These are phyloP conservation scores for Decorospora gaudefroyi DNA, from an alignment of 2,329 filamentous ascomycete species.

Conservation along the genomic window DNA sequence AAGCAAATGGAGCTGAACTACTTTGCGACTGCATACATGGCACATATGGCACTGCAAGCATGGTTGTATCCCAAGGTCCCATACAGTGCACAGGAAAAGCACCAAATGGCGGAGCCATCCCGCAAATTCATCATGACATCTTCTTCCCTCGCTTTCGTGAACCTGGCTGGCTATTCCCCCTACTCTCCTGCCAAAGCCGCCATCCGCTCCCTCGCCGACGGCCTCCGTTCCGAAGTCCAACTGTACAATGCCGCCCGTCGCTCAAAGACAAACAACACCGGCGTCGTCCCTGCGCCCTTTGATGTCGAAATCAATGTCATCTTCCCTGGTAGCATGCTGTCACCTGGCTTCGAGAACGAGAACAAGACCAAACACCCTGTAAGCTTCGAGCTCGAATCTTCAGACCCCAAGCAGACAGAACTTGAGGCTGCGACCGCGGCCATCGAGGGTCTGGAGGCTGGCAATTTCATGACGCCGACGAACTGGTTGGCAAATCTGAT, in stretches of 20 bases:
- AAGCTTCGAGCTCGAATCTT: constrained; percentile 77
- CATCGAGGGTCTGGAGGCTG: constrained; percentile 75
- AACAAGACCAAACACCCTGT: constrained; percentile 78
- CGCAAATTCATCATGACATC: constrained; percentile 88
- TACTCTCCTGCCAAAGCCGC: constrained; percentile 88
- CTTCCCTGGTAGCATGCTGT: constrained; percentile 80
- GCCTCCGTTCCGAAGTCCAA: constrained; percentile 78
- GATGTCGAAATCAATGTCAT: constrained; percentile 80
- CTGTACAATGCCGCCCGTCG: constrained; percentile 73
- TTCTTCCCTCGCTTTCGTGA: constrained; percentile 73
- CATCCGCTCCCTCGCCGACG: constrained; percentile 80
- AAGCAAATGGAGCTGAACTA: constrained; percentile 92
- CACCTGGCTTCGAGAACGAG: constrained; percentile 75
- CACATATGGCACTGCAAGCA: constrained; percentile 73
- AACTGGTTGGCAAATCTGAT: constrained; percentile 73
- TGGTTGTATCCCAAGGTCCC: constrained; percentile 64
- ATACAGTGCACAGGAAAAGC: constrained; percentile 42
- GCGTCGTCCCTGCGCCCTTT: constrained; percentile 57
- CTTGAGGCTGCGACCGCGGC: constrained; percentile 73
- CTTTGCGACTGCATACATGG: constrained; percentile 83
- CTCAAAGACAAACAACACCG: constrained; percentile 25
- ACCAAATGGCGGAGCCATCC: constrained; percentile 43
- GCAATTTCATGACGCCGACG: constrained; percentile 78
- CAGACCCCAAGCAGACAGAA: constrained; percentile 78
- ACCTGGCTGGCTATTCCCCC: constrained; percentile 78